These are phyloP conservation scores for Termitomyces titanicus DNA, from an alignment of 768 basidiomycete species.

Conservation along the genomic window DNA sequence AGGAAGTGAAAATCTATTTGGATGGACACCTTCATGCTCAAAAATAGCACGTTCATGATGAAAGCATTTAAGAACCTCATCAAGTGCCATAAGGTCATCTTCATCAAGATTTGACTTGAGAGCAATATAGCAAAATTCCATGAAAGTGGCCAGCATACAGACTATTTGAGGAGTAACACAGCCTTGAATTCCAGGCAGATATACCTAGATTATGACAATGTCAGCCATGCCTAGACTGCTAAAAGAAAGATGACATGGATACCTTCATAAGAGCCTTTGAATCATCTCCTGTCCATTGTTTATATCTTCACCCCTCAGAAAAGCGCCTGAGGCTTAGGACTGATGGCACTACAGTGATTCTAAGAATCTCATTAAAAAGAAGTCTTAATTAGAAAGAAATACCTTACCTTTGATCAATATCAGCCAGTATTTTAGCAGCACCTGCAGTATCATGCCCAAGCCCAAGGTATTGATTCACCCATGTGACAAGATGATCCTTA, in stretches of 20 bases:
- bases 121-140: slow-evolving; percentile 19
- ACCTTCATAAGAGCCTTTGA: slow-evolving; percentile 27
- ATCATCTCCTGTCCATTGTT: slow-evolving; percentile 6
- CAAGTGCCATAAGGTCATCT: neutral
- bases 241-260: neutral
- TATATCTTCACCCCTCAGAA: neutral
- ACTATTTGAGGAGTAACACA: slow-evolving; percentile 17
- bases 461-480: neutral
- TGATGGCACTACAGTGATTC: neutral
- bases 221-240: neutral
- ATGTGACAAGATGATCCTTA: too few relatives aligned
- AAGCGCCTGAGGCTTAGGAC: neutral
- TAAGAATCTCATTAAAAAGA: neutral
- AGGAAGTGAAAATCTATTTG: slow-evolving; percentile 5
- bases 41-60: slow-evolving; percentile 16
- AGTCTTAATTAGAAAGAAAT: neutral
- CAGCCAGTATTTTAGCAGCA: neutral
- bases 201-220: slow-evolving; percentile 15
- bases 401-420: neutral
- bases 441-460: neutral
- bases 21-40: slow-evolving; percentile 3
- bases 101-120: neutral
- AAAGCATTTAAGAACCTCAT: slow-evolving; percentile 9
- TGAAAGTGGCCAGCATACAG: slow-evolving; percentile 13
- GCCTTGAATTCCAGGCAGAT: slow-evolving; percentile 23